A percentile compares a stretch with the other conserved stretches of the same genome.
These are phyloP conservation scores for Globisporangium barbulae DNA, from an alignment of 352 stramenopile species.

Conservation along the genomic window DNA sequence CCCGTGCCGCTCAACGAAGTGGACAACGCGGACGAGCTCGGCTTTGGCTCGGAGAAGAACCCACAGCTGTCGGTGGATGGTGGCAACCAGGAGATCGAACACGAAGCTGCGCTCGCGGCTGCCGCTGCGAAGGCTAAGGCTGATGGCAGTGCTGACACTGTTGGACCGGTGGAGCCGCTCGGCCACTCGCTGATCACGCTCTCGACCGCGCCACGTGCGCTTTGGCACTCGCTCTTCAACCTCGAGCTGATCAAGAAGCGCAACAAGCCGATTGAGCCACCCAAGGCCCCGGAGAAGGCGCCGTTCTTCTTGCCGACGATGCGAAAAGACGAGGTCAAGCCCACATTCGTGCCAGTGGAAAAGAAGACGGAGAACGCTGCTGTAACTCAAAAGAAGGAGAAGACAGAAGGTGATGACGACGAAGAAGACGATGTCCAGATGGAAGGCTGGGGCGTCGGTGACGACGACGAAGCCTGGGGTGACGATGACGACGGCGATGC, in stretches of 20 bases:
- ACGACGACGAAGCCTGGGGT: conserved; percentile 65
- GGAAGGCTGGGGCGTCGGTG: conserved; percentile 61
- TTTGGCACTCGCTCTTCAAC: conserved; percentile 91
- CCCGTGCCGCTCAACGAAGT: conserved; percentile 86
- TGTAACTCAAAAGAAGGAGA: conserved; percentile 1
- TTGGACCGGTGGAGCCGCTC: conserved; percentile 45
- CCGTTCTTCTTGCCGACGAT: conserved; percentile 95
- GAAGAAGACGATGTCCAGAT: conserved; percentile 29
- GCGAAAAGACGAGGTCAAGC: conserved; percentile 74
- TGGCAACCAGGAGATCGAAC: conserved; percentile 12
- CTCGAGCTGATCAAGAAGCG: conserved; percentile 95
- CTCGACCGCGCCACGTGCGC: conserved; percentile 71
- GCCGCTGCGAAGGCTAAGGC: conserved; percentile 43
- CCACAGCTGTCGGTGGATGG: conserved; percentile 33
- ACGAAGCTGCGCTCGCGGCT: conserved; percentile 21
- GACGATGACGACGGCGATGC: conserved; percentile 37
- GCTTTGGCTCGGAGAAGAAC: conserved; percentile 53
- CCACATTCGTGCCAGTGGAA: conserved; percentile 65
- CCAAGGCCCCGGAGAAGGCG: conserved; percentile 92
- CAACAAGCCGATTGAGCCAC: conserved; percentile 94
- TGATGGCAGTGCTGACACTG: conserved; percentile 32
- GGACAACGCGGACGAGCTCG: conserved; percentile 61
- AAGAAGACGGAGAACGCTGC: conserved; percentile 7
- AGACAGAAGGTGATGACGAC: conserved; percentile 20
- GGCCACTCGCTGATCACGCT: conserved; percentile 69